Percentiles rank a stretch among this genome's conserved stretches.
Conservation (phyloP, 176 grass and related monocot genomes). For the Juncus effusus region DNA sequence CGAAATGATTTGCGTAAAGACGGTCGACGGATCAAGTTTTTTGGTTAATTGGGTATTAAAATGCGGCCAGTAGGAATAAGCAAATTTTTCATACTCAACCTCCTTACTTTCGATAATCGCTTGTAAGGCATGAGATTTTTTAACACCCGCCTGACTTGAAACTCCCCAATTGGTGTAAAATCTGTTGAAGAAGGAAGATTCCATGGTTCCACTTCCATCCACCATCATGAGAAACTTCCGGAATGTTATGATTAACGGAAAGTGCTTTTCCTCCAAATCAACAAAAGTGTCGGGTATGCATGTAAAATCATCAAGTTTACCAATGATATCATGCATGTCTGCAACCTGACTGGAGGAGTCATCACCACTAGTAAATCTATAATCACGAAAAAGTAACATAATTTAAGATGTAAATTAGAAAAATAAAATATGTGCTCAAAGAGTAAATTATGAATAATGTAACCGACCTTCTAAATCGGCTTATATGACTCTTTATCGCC, state of each 20-base stretch:
- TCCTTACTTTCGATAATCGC: slow-evolving; percentile 56
- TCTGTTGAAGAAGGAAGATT: slow-evolving; percentile 58
- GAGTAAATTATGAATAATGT: neutral
- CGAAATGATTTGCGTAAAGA: slow-evolving; percentile 76
- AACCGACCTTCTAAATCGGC: slow-evolving; percentile 41
- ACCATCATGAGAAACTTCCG: slow-evolving; percentile 84
- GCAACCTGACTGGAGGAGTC: neutral
- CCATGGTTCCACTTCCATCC: slow-evolving; percentile 63
- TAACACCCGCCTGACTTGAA: slow-evolving; percentile 32
- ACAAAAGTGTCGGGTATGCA: slow-evolving; percentile 59
- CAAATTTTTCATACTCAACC: slow-evolving; percentile 74
- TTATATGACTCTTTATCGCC: slow-evolving; percentile 57
- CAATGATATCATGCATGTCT: slow-evolving; percentile 50
- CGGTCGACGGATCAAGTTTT: slow-evolving; percentile 65
- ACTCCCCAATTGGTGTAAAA: slow-evolving; percentile 34
- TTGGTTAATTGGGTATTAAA: slow-evolving; percentile 61
- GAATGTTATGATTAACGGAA: slow-evolving; percentile 65
- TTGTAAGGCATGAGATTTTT: slow-evolving; percentile 44
- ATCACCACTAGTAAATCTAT: slow-evolving; percentile 4
- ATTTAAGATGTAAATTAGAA: too few relatives aligned
- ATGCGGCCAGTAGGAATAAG: slow-evolving; percentile 57
- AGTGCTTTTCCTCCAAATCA: slow-evolving; percentile 30
- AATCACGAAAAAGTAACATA: too few relatives aligned
- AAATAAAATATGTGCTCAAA: neutral
- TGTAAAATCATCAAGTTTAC: slow-evolving; percentile 44